These are phyloP conservation scores for Phyllosticta citribraziliensis DNA, from an alignment of 2,329 filamentous ascomycete species.

Conservation along the genomic window DNA sequence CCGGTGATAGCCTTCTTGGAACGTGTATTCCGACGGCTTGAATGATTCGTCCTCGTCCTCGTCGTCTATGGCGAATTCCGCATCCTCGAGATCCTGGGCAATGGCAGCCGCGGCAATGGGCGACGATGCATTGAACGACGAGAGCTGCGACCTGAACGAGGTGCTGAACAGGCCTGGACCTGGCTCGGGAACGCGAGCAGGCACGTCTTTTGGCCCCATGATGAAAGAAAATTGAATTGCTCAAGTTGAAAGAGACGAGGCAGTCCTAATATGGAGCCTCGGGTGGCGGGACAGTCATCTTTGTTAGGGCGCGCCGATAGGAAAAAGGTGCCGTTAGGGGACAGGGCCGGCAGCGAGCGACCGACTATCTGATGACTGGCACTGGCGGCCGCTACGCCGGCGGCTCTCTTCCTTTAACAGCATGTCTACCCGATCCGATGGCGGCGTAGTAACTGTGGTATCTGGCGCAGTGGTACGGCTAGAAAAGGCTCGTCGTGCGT, in stretches of 20 bases:
- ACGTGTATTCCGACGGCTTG: constrained; percentile 32
- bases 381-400: neutral
- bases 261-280: neutral
- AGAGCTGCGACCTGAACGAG: constrained; percentile 13
- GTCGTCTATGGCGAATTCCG: neutral
- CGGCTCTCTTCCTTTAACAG: neutral
- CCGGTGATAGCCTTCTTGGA: constrained; percentile 61
- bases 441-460: neutral
- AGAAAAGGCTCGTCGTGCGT: neutral
- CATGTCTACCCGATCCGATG: neutral
- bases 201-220: constrained; percentile 3
- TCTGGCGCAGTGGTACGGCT: neutral
- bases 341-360: neutral
- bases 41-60: constrained; percentile 43
- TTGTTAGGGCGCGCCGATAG: neutral
- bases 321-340: neutral
- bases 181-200: neutral
- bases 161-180: constrained; percentile 9
- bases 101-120: constrained; percentile 30
- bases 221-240: neutral
- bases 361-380: neutral
- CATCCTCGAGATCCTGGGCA: constrained; percentile 26
- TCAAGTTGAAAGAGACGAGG: neutral
- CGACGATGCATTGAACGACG: constrained; percentile 16
- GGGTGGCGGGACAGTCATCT: neutral